Conservation (phyloP, 2,329 filamentous ascomycete species). For the Trichophyton simii region DNA sequence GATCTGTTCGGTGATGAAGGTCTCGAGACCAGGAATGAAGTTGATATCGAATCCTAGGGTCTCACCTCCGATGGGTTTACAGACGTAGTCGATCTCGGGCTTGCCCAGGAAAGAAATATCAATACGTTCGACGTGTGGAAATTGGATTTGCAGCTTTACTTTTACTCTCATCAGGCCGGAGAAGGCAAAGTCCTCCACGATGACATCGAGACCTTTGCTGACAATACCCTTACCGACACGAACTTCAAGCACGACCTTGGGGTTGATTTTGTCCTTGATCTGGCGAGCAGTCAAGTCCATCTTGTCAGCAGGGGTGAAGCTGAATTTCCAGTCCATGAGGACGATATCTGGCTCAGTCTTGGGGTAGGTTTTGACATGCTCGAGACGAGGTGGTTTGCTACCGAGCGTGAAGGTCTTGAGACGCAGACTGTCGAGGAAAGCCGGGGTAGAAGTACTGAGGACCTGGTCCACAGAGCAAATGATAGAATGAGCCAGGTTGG, state of each 20-base stretch:
- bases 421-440: conserved; percentile 85
- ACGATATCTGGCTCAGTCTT: conserved; percentile 91
- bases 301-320: conserved; percentile 91
- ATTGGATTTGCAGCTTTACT: conserved; percentile 90
- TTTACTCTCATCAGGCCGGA: conserved; percentile 93
- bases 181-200: conserved; percentile 96
- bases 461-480: conserved; percentile 94
- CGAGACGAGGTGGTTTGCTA: conserved; percentile 86
- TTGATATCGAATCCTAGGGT: conserved; percentile 97
- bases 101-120: conserved; percentile 90
- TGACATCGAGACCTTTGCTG: conserved; percentile 92
- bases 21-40: conserved; percentile 89
- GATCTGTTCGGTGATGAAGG: conserved; percentile 90
- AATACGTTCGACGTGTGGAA: conserved; percentile 86
- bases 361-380: conserved; percentile 96
- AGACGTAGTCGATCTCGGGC: conserved; percentile 88
- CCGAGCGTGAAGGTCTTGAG: conserved; percentile 90
- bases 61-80: conserved; percentile 92
- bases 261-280: conserved; percentile 90
- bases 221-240: conserved; percentile 91
- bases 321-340: conserved; percentile 99
- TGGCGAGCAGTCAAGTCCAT: conserved; percentile 84
- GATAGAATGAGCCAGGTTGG: conserved; percentile 81
- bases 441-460: conserved; percentile 77
- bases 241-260: conserved; percentile 90